Evolutionary conservation across 495 filamentous ascomycete genomes (phyloP).

Genomic region (Aspergillus taichungensis): DNA sequence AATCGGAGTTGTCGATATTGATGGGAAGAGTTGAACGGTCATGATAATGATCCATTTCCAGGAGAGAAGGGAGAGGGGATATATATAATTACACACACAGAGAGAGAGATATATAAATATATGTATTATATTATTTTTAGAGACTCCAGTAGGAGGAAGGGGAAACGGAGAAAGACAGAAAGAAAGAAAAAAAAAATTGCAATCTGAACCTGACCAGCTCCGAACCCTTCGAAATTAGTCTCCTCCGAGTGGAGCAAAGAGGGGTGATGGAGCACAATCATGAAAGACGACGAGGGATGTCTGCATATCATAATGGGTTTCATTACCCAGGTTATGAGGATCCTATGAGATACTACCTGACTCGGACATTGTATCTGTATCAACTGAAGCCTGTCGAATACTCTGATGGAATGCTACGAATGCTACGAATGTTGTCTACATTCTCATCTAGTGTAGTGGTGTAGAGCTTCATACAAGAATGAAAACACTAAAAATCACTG

Average conservation of each 20-base stretch:
- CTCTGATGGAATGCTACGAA: no score
- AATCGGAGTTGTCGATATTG: no score
- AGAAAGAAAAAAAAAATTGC: conserved; percentile 2
- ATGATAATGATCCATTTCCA: background rate
- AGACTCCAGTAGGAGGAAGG: background rate
- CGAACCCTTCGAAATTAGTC: conserved; percentile 16
- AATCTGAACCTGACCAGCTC: conserved; percentile 5
- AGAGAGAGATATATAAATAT: conserved; percentile 1
- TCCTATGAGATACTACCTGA: no score
- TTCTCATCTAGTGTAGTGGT: no score
- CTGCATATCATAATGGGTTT: no score
- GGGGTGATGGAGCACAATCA: conserved; percentile 8
- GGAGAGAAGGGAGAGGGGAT: background rate
- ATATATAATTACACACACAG: background rate
- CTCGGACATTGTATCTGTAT: no score
- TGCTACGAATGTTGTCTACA: no score
- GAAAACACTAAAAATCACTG: no score
- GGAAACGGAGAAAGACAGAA: background rate
- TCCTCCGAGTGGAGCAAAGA: conserved; percentile 14
- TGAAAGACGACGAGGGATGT: conserved; percentile 1
- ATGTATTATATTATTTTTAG: background rate
- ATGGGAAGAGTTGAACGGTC: no score
- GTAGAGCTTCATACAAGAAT: no score
- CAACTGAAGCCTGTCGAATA: no score
- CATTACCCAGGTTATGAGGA: no score